Base-by-base conservation (phyloP, 2,329 filamentous ascomycete species). In the Aureobasidium sp. region DNA sequence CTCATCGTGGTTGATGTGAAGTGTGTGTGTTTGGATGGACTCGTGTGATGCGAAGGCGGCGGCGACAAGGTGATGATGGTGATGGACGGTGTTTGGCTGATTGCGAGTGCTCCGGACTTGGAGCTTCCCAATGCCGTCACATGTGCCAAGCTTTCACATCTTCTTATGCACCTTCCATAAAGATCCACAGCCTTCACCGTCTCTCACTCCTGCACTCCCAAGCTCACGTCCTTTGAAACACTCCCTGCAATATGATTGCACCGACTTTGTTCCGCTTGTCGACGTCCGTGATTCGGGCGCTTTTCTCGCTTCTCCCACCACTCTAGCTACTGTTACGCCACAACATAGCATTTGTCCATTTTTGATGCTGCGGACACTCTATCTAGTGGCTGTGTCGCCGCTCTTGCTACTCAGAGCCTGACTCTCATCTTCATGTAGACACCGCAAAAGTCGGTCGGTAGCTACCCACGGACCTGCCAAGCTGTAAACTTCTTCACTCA, bases 1-100 rank as follows among this genome's bases (percentile, higher is more conserved):
- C 61, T 65, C 70, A 71, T 72, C 23, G 34, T 64, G 55, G 39
- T 53, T 32, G 36, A 36, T 48, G 44, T 47, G 51, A n/a, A 20
- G n/a, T 20, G 34, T 41, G 36, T 56, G 20, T 56, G 34, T n/a
- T 29, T 50, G n/a, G 44, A 59, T 41, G 56, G 23, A 17, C n/a
- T 29, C 15, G 56, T 59, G 42, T 59, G 56, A 41, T 50, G 56
- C 26, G 36, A 26, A 41, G 44, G 44, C 56, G 44, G 17, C 32
- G 56, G 23, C 44, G 36, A 50, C 44, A 26, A 32, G 23, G 36
- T 50, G 41, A 44, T 26, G 41, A 20, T 12, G 56, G 17, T 41
- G 56, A 41, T 50, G 44, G 56, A 59, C 50, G 56, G 17, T 50
- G 42, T 44, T 48, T 59, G 56, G 47, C 20, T 3, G 56, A 41